A percentile compares a stretch with the other conserved stretches of the same genome.
phyloP scores from a whole-genome alignment of 2,329 filamentous ascomycete species.

The Ceratocystis destructans region DNA sequence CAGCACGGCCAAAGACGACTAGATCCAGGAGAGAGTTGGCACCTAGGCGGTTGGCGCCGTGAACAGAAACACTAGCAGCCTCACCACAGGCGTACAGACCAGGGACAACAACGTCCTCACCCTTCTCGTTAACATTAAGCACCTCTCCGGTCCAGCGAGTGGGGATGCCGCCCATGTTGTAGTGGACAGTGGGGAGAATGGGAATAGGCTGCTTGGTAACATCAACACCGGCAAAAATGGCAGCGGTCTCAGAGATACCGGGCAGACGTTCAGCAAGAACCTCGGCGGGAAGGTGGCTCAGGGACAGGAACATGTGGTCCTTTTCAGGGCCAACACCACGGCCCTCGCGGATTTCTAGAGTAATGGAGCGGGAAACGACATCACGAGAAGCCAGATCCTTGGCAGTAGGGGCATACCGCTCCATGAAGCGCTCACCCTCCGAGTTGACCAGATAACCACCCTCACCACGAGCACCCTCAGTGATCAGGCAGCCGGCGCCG shows the following conservation, averaged over 20 bases:
- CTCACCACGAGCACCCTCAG: slow-evolving; percentile 93
- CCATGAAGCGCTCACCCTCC: slow-evolving; percentile 98
- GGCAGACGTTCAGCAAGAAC: slow-evolving; percentile 91
- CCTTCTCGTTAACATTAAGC: slow-evolving; percentile 69
- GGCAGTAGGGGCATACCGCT: slow-evolving; percentile 91
- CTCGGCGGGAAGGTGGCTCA: slow-evolving; percentile 86
- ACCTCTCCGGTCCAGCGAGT: slow-evolving; percentile 97
- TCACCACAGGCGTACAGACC: slow-evolving; percentile 95
- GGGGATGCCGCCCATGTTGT: slow-evolving; percentile 99
- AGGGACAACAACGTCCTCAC: slow-evolving; percentile 84
- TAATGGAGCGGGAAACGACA: slow-evolving; percentile 96
- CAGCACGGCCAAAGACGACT: slow-evolving; percentile 93
- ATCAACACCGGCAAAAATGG: slow-evolving; percentile 94
- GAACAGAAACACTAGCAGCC: slow-evolving; percentile 92
- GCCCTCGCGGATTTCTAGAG: slow-evolving; percentile 91
- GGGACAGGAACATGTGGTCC: slow-evolving; percentile 97
- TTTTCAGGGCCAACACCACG: slow-evolving; percentile 94
- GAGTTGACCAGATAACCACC: slow-evolving; percentile 96
- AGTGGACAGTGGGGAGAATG: slow-evolving; percentile 92
- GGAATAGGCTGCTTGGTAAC: slow-evolving; percentile 95
- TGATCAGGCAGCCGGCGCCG: slow-evolving; percentile 93
- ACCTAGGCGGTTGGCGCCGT: slow-evolving; percentile 93
- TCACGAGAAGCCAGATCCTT: slow-evolving; percentile 96
- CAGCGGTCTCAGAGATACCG: slow-evolving; percentile 95
- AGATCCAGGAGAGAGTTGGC: slow-evolving; percentile 97